These are phyloP conservation scores for Exophiala bonariae DNA, from an alignment of 2,329 filamentous ascomycete genomes.

Conservation along the genomic window DNA sequence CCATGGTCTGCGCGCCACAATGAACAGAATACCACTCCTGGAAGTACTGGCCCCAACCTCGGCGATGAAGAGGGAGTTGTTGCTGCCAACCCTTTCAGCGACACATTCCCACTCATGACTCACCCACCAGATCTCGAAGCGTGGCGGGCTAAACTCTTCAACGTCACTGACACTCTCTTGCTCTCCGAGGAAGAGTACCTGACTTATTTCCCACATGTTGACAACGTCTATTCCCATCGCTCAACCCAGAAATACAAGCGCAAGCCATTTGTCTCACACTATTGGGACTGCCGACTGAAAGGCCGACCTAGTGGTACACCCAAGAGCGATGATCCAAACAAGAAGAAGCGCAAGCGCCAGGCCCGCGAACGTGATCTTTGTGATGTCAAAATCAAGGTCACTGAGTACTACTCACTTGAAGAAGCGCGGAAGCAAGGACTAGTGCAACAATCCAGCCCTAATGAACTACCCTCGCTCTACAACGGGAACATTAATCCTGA, in stretches of 20 bases:
- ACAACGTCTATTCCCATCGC: conserved; percentile 82
- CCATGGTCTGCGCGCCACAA: conserved; percentile 15
- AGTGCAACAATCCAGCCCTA: conserved; percentile 26
- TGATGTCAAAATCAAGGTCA: conserved; percentile 85
- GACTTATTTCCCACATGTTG: conserved; percentile 79
- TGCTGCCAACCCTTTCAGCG: conserved; percentile 22
- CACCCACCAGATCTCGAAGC: conserved; percentile 66
- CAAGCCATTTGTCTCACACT: conserved; percentile 79
- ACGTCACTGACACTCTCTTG: conserved; percentile 71
- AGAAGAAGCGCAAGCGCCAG: conserved; percentile 77
- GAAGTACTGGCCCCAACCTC: conserved; percentile 4
- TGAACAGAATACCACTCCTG: neutral
- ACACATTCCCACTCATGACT: conserved; percentile 41
- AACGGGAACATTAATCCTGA: conserved; percentile 1
- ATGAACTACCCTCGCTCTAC: conserved; percentile 17
- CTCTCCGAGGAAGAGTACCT: conserved; percentile 75
- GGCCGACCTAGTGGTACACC: conserved; percentile 71
- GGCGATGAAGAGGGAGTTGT: conserved; percentile 6
- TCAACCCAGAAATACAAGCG: conserved; percentile 80
- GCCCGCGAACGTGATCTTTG: conserved; percentile 77
- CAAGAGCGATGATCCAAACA: conserved; percentile 75
- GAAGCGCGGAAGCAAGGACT: conserved; percentile 23
- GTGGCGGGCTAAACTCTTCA: conserved; percentile 73
- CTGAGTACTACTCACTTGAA: conserved; percentile 68
- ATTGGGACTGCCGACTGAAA: conserved; percentile 82